Percentiles rank a stretch among this genome's conserved stretches.
Evolutionary conservation across 805 yeast species (phyloP).

Genomic region (Candida vaughaniae): DNA sequence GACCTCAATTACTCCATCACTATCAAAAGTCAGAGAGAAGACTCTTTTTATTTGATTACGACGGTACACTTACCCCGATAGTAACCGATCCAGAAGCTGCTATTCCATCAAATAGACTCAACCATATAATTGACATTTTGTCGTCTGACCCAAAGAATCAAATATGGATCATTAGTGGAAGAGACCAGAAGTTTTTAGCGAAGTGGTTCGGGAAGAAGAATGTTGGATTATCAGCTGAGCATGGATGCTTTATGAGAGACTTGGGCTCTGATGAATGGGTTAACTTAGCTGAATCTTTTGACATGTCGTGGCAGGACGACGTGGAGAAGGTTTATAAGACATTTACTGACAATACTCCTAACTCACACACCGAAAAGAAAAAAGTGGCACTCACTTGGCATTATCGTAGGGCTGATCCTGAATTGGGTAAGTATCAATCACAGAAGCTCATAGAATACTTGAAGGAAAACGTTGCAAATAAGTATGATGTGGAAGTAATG

Average conservation of each 20-base stretch:
- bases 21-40: slow-evolving; percentile 66
- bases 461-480: slow-evolving; percentile 53
- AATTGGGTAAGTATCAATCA: slow-evolving; percentile 86
- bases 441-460: slow-evolving; percentile 59
- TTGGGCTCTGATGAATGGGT: slow-evolving; percentile 70
- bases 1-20: slow-evolving; percentile 58
- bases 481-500: slow-evolving; percentile 91
- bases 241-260: slow-evolving; percentile 90
- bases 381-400: slow-evolving; percentile 98
- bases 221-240: slow-evolving; percentile 92
- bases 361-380: slow-evolving; percentile 81
- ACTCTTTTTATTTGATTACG: slow-evolving; percentile 89
- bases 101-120: slow-evolving; percentile 77
- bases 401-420: slow-evolving; percentile 92
- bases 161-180: slow-evolving; percentile 94
- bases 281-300: slow-evolving; percentile 75
- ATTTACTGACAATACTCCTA: slow-evolving; percentile 88
- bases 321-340: slow-evolving; percentile 71
- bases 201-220: slow-evolving; percentile 77
- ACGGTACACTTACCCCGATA: slow-evolving; percentile 95
- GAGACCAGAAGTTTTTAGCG: slow-evolving; percentile 88
- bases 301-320: slow-evolving; percentile 92
- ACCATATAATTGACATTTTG: slow-evolving; percentile 56
- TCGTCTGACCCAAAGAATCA: slow-evolving; percentile 76
- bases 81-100: slow-evolving; percentile 98